These are phyloP conservation scores for Malassezia globosa DNA, from an alignment of 1,284 basidiomycete genomes.

Conservation along the genomic window DNA sequence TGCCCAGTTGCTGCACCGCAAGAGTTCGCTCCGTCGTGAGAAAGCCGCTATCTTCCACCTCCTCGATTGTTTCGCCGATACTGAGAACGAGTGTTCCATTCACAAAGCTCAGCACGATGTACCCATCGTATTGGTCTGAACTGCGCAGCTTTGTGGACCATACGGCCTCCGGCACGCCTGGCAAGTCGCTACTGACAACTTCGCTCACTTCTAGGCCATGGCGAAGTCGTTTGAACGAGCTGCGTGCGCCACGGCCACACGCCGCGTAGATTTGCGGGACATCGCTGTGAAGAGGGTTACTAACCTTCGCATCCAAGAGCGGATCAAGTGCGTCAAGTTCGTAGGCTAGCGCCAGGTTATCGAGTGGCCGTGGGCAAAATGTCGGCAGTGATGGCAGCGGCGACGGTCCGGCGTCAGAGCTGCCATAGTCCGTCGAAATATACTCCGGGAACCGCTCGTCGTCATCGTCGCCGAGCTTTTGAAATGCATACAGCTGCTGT, in stretches of 20 bases:
- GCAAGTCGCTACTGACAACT: slow-evolving; percentile 44
- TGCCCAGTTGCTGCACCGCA: slow-evolving; percentile 42
- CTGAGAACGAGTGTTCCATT: slow-evolving; percentile 45
- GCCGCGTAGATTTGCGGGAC: slow-evolving; percentile 44
- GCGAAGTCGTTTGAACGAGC: slow-evolving; percentile 42
- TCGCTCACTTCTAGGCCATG: slow-evolving; percentile 44
- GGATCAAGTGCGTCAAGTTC: slow-evolving; percentile 39
- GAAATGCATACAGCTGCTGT: slow-evolving; percentile 42
- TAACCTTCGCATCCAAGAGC: slow-evolving; percentile 37
- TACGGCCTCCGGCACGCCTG: slow-evolving; percentile 41
- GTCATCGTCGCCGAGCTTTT: slow-evolving; percentile 46
- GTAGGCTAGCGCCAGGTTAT: slow-evolving; percentile 39
- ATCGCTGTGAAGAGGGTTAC: slow-evolving; percentile 34
- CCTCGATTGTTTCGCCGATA: slow-evolving; percentile 46
- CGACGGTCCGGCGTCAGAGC: slow-evolving; percentile 22
- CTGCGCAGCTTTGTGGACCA: slow-evolving; percentile 41
- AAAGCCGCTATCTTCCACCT: slow-evolving; percentile 43
- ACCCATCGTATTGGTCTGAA: slow-evolving; percentile 38
- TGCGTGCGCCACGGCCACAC: slow-evolving; percentile 38
- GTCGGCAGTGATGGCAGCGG: slow-evolving; percentile 24
- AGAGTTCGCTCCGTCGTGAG: slow-evolving; percentile 38
- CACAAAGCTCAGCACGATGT: slow-evolving; percentile 46
- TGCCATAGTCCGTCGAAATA: slow-evolving; percentile 29
- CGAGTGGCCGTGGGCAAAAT: slow-evolving; percentile 38
- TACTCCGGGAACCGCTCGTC: slow-evolving; percentile 34